Evolutionary conservation across 2,329 filamentous ascomycete species (phyloP).

Genomic region (Nemania diffusa): DNA sequence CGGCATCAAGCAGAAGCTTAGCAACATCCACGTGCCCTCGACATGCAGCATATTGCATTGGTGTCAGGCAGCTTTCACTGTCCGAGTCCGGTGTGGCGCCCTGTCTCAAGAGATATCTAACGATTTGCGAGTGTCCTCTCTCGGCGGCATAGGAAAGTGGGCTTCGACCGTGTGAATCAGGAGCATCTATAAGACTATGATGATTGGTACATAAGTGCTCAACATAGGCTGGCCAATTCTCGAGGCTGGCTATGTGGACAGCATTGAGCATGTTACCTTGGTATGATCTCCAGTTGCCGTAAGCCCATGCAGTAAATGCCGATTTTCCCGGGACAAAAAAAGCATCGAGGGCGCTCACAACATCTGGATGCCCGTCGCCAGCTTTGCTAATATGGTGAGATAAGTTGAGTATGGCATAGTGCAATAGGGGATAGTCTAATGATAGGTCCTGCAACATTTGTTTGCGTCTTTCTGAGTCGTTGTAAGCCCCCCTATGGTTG

Average conservation of each 20-base stretch:
- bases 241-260: constrained; percentile 4
- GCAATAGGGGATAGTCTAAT: not conserved
- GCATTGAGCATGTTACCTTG: not conserved
- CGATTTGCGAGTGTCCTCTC: not conserved
- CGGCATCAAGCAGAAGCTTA: not conserved
- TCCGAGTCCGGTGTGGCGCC: not conserved
- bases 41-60: not conserved
- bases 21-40: not conserved
- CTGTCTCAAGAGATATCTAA: not conserved
- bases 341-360: not conserved
- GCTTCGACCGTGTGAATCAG: not conserved
- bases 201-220: not conserved
- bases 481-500: not conserved
- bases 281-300: constrained; percentile 3
- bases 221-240: constrained; percentile 7
- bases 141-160: constrained; percentile 8
- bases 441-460: constrained; percentile 2
- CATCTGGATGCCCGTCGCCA: not conserved
- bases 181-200: not conserved
- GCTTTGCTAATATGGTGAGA: not conserved
- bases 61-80: not conserved
- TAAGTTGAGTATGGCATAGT: constrained; percentile 2
- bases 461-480: not conserved
- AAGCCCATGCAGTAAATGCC: not conserved
- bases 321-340: not conserved